Evolutionary conservation across 805 yeast species (phyloP).

Genomic region (Suhomyces sp.): DNA sequence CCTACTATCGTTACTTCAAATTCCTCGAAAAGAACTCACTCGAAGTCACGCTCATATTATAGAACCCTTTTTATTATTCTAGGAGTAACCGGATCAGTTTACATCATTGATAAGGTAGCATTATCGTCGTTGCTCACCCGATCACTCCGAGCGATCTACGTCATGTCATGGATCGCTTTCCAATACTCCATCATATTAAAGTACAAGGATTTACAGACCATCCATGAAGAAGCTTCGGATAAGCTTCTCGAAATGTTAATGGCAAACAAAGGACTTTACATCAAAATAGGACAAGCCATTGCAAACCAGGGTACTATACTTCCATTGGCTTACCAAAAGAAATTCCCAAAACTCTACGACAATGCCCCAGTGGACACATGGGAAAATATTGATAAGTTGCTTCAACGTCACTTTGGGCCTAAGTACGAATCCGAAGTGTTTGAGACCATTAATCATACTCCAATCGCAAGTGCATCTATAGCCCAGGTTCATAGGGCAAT

Average conservation of each 20-base stretch:
- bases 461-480: slow-evolving; percentile 74
- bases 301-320: slow-evolving; percentile 72
- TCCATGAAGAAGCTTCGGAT: slow-evolving; percentile 61
- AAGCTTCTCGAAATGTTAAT: slow-evolving; percentile 27
- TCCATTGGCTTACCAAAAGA: slow-evolving; percentile 61
- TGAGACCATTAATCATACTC: slow-evolving; percentile 48
- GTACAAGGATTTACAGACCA: slow-evolving; percentile 36
- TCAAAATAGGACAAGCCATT: slow-evolving; percentile 76
- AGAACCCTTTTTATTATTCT: no score
- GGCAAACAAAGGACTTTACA: slow-evolving; percentile 51
- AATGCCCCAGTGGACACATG: slow-evolving; percentile 63
- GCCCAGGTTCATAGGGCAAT: slow-evolving; percentile 67
- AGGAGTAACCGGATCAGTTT: slow-evolving; percentile 13
- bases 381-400: slow-evolving; percentile 41
- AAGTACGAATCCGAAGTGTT: slow-evolving; percentile 42
- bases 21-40: no score
- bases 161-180: slow-evolving; percentile 50
- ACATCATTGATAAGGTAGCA: slow-evolving; percentile 33
- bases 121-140: slow-evolving; percentile 54
- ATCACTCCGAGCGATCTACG: slow-evolving; percentile 50
- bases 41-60: no score
- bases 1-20: no score
- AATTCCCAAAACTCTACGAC: slow-evolving; percentile 61
- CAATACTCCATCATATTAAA: slow-evolving; percentile 54
- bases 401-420: slow-evolving; percentile 42